phyloP scores from a whole-genome alignment of 148 eudicot genomes.

The Amaranthus cruentus region DNA sequence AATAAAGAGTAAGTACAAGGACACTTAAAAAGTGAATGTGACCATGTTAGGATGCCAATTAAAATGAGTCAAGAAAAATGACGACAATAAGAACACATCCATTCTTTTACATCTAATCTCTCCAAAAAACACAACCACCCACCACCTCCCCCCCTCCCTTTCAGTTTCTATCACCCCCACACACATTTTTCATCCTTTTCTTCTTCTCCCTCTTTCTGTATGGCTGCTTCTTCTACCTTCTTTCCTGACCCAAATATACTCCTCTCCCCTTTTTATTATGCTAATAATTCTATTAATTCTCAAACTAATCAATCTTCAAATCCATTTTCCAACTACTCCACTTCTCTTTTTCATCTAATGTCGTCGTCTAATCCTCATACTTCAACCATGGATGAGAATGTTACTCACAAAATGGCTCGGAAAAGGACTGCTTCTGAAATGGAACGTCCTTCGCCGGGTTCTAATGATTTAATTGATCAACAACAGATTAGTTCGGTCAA shows the following conservation, averaged over 20 bases:
- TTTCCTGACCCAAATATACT: slow-evolving; percentile 33
- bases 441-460: slow-evolving; percentile 29
- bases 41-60: slow-evolving; percentile 24
- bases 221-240: slow-evolving; percentile 36
- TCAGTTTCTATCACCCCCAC: too few relatives aligned
- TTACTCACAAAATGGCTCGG: slow-evolving; percentile 38
- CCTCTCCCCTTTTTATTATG: slow-evolving; percentile 5
- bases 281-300: not conserved
- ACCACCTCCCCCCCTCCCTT: not conserved
- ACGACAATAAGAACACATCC: slow-evolving; percentile 21
- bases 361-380: not conserved
- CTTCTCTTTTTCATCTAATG: not conserved
- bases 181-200: not conserved
- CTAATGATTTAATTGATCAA: too few relatives aligned
- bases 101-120: too few relatives aligned
- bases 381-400: not conserved
- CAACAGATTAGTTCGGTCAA: too few relatives aligned
- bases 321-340: not conserved
- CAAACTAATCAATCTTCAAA: not conserved
- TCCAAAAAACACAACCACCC: slow-evolving; percentile 14
- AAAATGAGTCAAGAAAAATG: slow-evolving; percentile 20
- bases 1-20: not conserved
- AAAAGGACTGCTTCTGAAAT: slow-evolving; percentile 76
- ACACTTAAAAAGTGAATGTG: not conserved
- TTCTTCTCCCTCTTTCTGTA: slow-evolving; percentile 23